Percentiles rank a stretch among this genome's conserved stretches.
Conservation (phyloP, 371 early-diverging fungal genomes). For the Mortierella sp. region DNA sequence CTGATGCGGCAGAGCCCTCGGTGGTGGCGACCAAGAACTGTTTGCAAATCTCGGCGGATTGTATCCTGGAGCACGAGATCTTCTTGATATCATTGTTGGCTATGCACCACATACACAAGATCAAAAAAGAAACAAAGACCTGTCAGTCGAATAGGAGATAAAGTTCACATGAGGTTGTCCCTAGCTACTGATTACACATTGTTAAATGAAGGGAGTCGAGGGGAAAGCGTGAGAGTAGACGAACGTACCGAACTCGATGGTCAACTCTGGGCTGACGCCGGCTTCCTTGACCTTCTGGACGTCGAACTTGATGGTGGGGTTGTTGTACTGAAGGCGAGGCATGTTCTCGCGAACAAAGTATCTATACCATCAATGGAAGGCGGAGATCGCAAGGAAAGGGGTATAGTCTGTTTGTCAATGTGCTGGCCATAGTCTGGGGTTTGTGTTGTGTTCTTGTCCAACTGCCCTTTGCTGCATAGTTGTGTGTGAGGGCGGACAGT, state of each 20-base stretch:
- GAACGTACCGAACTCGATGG: slow-evolving; percentile 70
- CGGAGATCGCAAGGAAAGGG: not conserved
- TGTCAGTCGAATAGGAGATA: not conserved
- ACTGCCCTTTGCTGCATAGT: too few relatives aligned
- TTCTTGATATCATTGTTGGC: slow-evolving; percentile 62
- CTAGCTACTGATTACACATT: too few relatives aligned
- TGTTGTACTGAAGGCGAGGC: slow-evolving; percentile 75
- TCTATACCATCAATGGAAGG: slow-evolving; percentile 44
- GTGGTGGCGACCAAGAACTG: slow-evolving; percentile 62
- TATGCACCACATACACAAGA: slow-evolving; percentile 10
- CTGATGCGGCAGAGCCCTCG: slow-evolving; percentile 30
- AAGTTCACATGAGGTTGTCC: too few relatives aligned
- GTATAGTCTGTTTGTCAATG: too few relatives aligned
- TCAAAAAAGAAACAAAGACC: not conserved
- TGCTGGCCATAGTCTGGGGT: not conserved
- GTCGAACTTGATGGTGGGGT: slow-evolving; percentile 67
- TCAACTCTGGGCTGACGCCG: slow-evolving; percentile 63
- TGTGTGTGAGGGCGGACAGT: too few relatives aligned
- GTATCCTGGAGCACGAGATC: slow-evolving; percentile 66
- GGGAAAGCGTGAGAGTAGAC: not conserved
- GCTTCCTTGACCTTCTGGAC: slow-evolving; percentile 65
- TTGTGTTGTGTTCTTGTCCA: too few relatives aligned
- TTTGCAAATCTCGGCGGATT: slow-evolving; percentile 67
- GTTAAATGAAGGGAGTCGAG: too few relatives aligned
- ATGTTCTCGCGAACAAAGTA: slow-evolving; percentile 72